Base-by-base conservation (phyloP, 1,139 yeast genomes). In the Sugiyamaella castrensis region DNA sequence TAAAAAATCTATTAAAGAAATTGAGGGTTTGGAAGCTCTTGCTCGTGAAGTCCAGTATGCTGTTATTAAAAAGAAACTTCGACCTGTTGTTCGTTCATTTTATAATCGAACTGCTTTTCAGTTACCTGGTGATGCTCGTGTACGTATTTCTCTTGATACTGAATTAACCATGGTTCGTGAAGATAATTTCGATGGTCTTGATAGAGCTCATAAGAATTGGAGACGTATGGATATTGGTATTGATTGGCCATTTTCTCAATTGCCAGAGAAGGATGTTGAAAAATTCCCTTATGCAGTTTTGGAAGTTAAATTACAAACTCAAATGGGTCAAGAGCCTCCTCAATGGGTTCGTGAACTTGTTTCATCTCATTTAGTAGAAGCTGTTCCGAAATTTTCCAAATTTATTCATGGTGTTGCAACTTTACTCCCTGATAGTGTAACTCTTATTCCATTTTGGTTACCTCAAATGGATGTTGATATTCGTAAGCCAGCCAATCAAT, bases 391-490 rank as follows among this genome's bases (percentile, higher is more conserved):
- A 70, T 92, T 89, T 68, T 91, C 98, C 53, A 92, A 92, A 69
- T 92, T 92, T 63, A 91, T 92, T 59, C 98, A 92, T 63, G 98
- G 98, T 60, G 84, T 89, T 53, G 96, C 98, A 9, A 77, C 92
- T 27, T 74, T 92, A 60, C 71, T 92, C 58, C 92, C 96, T 10
- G 94, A 88, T 38, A 79, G 76, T 67, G 89, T 88, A 39, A 78
- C 82, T 48, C 77, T 88, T 57, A 83, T 92, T 61, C 98, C 98
- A 47, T 92, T 87, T 71, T 92, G 98, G 98, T 75, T 84, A 58
- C 97, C 98, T n/a, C 98, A 92, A 71, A 92, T 92, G 98, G 87
- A 81, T 58, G 84, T 84, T 46, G 98, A 92, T 66, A 92, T 92
- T 58, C 82, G 95, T 66, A 92, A 92, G 68, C 97, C 97, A 31